Conservation (phyloP, 176 grass and related monocot genomes). For the Cenchrus purpureus region DNA sequence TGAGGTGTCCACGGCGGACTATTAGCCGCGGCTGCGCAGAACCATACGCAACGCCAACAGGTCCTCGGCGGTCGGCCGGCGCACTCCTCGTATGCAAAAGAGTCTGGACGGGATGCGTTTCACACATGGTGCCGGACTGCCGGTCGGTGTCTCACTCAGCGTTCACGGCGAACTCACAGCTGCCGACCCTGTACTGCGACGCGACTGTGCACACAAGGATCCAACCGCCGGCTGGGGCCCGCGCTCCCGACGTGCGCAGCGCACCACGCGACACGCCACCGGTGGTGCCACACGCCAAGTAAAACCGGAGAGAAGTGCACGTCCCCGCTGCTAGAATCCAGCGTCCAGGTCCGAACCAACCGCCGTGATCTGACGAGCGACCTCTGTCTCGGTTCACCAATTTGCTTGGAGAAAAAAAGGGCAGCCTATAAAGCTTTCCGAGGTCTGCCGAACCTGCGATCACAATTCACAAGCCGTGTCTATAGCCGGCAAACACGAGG, state of each 20-base stretch:
- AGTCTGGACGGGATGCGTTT: no score
- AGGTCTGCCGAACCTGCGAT: not conserved
- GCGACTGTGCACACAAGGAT: conserved; percentile 51
- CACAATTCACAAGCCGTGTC: not conserved
- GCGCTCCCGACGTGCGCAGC: conserved; percentile 48
- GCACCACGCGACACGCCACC: conserved; percentile 43
- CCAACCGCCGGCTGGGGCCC: conserved; percentile 33
- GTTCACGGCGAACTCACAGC: no score
- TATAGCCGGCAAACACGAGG: not conserved
- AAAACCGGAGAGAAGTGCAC: conserved; percentile 26
- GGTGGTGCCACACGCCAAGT: conserved; percentile 64
- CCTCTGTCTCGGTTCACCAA: not conserved
- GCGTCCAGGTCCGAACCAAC: conserved; percentile 56
- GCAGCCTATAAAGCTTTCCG: conserved; percentile 8
- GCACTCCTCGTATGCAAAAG: not conserved
- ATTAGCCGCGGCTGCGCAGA: not conserved
- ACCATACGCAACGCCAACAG: not conserved
- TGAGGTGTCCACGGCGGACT: not conserved
- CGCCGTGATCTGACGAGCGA: conserved; percentile 46
- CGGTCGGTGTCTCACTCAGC: no score
- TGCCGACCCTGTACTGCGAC: no score
- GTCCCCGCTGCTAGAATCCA: conserved; percentile 45
- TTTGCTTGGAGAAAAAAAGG: no score
- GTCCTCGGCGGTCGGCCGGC: not conserved
- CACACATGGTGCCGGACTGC: not conserved